phyloP scores from a whole-genome alignment of 2,329 filamentous ascomycete genomes.

The Apiospora hydei region DNA sequence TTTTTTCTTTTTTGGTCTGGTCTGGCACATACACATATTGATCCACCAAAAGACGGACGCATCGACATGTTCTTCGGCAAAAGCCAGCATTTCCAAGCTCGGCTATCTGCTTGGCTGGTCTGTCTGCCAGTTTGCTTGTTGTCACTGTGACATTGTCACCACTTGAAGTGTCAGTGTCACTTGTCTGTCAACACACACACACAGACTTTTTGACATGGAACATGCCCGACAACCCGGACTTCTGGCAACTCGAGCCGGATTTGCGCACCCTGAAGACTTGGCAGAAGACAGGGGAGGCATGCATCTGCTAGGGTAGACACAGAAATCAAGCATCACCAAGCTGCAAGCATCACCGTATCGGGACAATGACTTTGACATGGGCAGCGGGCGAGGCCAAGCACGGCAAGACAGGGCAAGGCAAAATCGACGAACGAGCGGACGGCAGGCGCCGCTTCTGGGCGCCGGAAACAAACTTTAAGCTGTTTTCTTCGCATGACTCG shows the following conservation, averaged over 20 bases:
- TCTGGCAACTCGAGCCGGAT: neutral
- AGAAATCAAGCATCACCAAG: neutral
- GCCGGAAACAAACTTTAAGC: constrained; percentile 12
- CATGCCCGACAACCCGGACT: neutral
- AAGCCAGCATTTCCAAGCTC: too few relatives aligned
- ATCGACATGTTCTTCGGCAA: too few relatives aligned
- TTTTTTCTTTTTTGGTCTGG: neutral
- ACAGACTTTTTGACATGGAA: neutral
- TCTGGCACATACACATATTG: neutral
- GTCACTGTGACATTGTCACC: neutral
- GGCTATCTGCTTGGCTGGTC: neutral
- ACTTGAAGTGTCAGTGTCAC: neutral
- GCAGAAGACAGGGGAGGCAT: neutral
- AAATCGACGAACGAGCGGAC: too few relatives aligned
- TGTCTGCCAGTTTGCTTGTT: neutral
- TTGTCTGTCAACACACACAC: neutral
- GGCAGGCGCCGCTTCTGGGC: too few relatives aligned
- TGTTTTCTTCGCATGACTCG: neutral
- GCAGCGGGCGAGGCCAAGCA: too few relatives aligned
- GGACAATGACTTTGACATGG: neutral
- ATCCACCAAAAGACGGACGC: neutral
- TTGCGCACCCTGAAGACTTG: neutral
- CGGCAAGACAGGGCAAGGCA: too few relatives aligned
- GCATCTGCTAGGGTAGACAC: neutral
- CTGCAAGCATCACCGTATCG: neutral